Base-by-base conservation (phyloP, 1,284 basidiomycete genomes). In the Ceratobasidium theobromae region DNA sequence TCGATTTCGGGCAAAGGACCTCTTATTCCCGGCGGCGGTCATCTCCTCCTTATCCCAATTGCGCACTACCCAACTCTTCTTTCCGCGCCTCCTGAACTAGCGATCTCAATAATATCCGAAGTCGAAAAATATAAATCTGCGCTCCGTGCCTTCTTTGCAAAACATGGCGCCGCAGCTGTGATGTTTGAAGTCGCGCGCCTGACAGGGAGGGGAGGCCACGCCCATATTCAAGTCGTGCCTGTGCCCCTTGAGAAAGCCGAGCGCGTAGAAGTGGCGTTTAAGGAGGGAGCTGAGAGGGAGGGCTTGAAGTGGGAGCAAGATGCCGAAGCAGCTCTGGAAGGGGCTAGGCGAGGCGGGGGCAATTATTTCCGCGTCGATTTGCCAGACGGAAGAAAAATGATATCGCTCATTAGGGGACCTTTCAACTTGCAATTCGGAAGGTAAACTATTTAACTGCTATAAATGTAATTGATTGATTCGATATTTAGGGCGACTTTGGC, bases 391-490 rank as follows among this genome's bases (percentile, higher is more conserved):
- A 80, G 81, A 69, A 88, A 84, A 76, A 79, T 97, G 78, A 86
- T 97, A 28, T 92, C 96, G 77, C 75, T 93, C 68, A 85, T 97
- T 72, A 86, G 86, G 73, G 79, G 84, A 41, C 87, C 88, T 53
- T 98, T 98, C 73, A 88, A 88, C 70, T 79, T 98, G 57, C 93
- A 97, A 75, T 98, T 97, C 77, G 95, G 93, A 66, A 85, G 95
- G 93, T 95, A 72, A 73, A 86, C 75, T 40, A 46, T 11, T n/a
- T 69, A 2, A 38, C 23, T 65, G 46, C 49, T 21, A 53, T 28
- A 33, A 16, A 48, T 35, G 41, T 55, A 43, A n/a, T 65, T 66
- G 27, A 58, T 70, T 57, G 65, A 69, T 25, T 38, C 48, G 32
- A 53, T 62, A 33, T 64, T 23, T 73, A 95, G 93, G 75, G 86